Evolutionary conservation across 176 grass and related monocot genomes (phyloP), one percentile per base, ranked within the genome.

Genomic region (Triticum monococcum): DNA sequence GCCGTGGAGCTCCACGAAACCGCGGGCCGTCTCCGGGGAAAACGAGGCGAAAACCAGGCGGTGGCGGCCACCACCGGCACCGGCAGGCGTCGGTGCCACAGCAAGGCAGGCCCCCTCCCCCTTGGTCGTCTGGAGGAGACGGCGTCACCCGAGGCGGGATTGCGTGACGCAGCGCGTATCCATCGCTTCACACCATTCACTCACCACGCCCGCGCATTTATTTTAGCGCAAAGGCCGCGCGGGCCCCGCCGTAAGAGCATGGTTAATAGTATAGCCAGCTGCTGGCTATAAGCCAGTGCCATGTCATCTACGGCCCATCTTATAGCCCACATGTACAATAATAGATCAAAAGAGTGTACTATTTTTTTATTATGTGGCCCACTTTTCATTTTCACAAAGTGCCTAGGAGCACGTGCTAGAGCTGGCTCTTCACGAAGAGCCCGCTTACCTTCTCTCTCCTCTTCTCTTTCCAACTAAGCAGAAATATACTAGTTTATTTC

Each of bases 1-100:
- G 71, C 71, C 71, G 70, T 41, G 7, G 11, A 48, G 81, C 20
- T 25, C 24, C 32, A 22, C 24, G 75, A 36, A 74, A 80, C 45
- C 12, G 25, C 24, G 84, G 40, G 74, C 12, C 13, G 18, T 64
- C 59, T 68, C 33, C 24, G 1, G 56, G 8, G 66, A 74, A 37
- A 25, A 65, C 3, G 0, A 0, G 4, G n/a, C 33, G 68, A 16
- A 46, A 75, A 12, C 26, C 22, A 26, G 37, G 28, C 25, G 12
- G 81, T 75, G 85, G 85, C 72, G 69, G 62, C 76, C 67, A 81
- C 62, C 81, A 81, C 62, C 81, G 81, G 68, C 81, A 81, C 62
- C 81, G 81, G 68, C 68, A 68, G 60, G 76, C 50, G 77, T 87
- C 89, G 85, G 89, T 76, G 72, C 48, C 45, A 46, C 24, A 18